Conservation (phyloP, 176 grass and related monocot species). For the Oryza brachyantha region DNA sequence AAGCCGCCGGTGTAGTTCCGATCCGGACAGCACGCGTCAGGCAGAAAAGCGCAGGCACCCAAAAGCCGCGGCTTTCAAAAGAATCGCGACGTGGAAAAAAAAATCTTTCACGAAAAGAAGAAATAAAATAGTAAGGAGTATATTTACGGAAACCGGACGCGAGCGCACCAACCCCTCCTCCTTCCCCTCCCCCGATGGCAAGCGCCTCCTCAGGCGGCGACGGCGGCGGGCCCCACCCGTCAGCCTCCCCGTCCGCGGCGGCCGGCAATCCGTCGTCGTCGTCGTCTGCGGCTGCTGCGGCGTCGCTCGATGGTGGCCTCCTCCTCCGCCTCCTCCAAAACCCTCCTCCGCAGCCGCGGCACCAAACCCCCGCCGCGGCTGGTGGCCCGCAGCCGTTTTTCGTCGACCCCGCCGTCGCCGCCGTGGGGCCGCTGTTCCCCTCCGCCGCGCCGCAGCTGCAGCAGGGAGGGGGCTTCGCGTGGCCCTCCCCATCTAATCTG, state of each 20-base stretch:
- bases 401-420: conserved; percentile 50
- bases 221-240: not conserved
- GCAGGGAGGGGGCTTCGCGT: conserved; percentile 29
- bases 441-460: conserved; percentile 6
- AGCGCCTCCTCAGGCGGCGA: conserved; percentile 26
- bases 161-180: not conserved
- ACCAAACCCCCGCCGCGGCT: not conserved
- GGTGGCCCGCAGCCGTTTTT: conserved; percentile 22
- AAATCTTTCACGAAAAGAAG: not conserved
- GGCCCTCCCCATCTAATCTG: conserved; percentile 27
- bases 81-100: not conserved
- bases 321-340: conserved; percentile 72
- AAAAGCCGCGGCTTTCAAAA: not conserved
- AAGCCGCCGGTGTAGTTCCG: not conserved
- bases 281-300: conserved; percentile 3
- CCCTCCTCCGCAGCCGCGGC: conserved; percentile 29
- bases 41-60: not conserved
- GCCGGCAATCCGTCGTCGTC: not conserved
- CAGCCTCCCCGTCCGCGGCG: not conserved
- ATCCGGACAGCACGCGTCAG: not conserved
- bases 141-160: not conserved
- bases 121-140: not conserved
- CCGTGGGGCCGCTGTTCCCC: conserved; percentile 39
- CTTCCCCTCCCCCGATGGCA: conserved; percentile 12
- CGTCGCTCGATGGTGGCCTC: conserved; percentile 52